Evolutionary conservation across 169 alveolate species (phyloP).

Genomic region (Eimeria tenella): DNA sequence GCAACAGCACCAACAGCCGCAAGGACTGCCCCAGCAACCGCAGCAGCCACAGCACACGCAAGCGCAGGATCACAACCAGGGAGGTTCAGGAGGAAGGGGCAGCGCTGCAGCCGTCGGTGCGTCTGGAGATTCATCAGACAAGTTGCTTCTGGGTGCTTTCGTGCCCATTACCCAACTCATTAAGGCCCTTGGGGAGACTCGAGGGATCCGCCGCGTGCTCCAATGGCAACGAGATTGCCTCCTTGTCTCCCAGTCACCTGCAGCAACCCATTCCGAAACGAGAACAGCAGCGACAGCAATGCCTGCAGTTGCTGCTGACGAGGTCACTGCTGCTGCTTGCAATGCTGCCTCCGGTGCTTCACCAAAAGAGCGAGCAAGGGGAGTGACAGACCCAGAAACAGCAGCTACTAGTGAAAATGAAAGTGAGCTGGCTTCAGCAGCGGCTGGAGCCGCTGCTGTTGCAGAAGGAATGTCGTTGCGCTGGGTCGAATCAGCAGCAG

Average conservation of each 20-base stretch:
- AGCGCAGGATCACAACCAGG: neutral
- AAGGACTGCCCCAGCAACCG: neutral
- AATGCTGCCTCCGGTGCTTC: neutral
- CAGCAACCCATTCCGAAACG: neutral
- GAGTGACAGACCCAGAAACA: neutral
- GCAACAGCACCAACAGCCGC: conserved; percentile 38
- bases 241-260: conserved; percentile 63
- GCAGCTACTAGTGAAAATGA: neutral
- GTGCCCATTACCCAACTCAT: conserved; percentile 36
- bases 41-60: conserved; percentile 2
- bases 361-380: too few species aligned
- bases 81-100: neutral
- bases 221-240: conserved; percentile 85
- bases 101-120: neutral
- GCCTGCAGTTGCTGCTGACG: neutral
- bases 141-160: neutral
- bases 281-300: neutral
- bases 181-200: neutral
- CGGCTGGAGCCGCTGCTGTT: conserved; percentile 16
- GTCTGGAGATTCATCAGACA: neutral
- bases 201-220: conserved; percentile 45
- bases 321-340: neutral
- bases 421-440: neutral
- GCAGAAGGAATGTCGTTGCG: conserved; percentile 6
- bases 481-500: neutral